Conservation (phyloP, 164 flowering plant genomes). For the Aristolochia fimbriata region DNA sequence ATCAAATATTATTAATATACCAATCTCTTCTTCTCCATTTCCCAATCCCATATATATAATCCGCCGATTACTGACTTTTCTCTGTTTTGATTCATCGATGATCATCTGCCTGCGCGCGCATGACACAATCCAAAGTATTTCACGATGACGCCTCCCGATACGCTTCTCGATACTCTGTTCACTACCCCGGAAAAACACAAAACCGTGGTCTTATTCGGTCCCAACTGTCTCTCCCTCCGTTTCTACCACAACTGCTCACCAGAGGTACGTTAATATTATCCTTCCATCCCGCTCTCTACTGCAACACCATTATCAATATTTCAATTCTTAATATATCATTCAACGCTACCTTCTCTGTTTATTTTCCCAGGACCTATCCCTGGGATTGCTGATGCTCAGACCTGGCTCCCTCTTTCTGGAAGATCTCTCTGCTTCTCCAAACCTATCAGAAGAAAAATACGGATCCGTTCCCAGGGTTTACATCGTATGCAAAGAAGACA, state of each 20-base stretch:
- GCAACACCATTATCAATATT: no score
- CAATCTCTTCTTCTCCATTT: no score
- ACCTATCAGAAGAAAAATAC: constrained; percentile 11
- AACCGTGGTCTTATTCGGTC: not conserved
- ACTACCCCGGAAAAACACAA: not conserved
- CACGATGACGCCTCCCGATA: not conserved
- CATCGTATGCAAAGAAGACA: constrained; percentile 10
- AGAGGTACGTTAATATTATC: no score
- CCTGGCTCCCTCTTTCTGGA: constrained; percentile 11
- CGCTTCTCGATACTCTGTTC: not conserved
- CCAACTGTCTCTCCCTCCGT: not conserved
- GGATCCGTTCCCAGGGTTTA: constrained; percentile 8
- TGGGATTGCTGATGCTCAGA: constrained; percentile 9
- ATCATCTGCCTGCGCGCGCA: no score
- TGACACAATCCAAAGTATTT: not conserved
- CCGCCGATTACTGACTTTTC: no score
- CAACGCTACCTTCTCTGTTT: no score
- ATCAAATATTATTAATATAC: no score
- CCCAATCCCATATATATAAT: no score
- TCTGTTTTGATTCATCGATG: no score
- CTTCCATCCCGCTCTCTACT: no score
- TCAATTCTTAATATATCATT: no score
- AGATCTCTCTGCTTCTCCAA: constrained; percentile 7
- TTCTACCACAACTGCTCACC: not conserved
- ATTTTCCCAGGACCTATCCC: not conserved